Percentiles rank a stretch among this genome's conserved stretches.
Evolutionary conservation across 2,329 filamentous ascomycete species (phyloP).

Genomic region (Ophiostoma piceae): DNA sequence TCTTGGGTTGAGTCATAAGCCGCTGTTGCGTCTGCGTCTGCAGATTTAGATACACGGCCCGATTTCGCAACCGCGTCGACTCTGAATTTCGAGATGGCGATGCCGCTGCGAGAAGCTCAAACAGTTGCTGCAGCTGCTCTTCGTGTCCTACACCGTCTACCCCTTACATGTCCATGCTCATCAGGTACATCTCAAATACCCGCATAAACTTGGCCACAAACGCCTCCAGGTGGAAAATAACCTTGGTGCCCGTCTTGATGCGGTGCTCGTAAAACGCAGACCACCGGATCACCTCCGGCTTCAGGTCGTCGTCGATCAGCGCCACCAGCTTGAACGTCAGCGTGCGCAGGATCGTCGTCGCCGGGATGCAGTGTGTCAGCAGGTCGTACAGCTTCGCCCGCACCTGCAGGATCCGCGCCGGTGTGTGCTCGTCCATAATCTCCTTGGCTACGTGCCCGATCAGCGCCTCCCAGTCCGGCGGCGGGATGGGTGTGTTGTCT

Average conservation of each 20-base stretch:
- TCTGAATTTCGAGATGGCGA: not conserved
- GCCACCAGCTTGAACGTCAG: conserved; percentile 88
- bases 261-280: conserved; percentile 96
- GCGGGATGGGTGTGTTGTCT: conserved; percentile 82
- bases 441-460: conserved; percentile 86
- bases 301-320: conserved; percentile 81
- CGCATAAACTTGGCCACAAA: conserved; percentile 99
- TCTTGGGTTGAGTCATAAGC: not conserved
- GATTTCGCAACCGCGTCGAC: not conserved
- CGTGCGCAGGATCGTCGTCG: conserved; percentile 89
- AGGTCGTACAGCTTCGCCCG: conserved; percentile 95
- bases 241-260: conserved; percentile 85
- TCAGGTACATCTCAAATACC: conserved; percentile 82
- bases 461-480: conserved; percentile 93
- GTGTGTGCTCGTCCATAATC: conserved; percentile 89
- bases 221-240: conserved; percentile 96
- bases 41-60: not conserved
- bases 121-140: too few species aligned
- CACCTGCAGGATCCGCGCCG: conserved; percentile 78
- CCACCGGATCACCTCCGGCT: conserved; percentile 91
- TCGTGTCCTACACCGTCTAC: too few species aligned
- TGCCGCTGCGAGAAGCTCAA: too few species aligned
- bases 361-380: conserved; percentile 92
- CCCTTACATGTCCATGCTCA: conserved; percentile 69
- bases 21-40: not conserved